A percentile compares a stretch with the other conserved stretches of the same genome.
Evolutionary conservation across 1,284 basidiomycete genomes (phyloP).

Genomic region (Leccinum fuscescens): DNA sequence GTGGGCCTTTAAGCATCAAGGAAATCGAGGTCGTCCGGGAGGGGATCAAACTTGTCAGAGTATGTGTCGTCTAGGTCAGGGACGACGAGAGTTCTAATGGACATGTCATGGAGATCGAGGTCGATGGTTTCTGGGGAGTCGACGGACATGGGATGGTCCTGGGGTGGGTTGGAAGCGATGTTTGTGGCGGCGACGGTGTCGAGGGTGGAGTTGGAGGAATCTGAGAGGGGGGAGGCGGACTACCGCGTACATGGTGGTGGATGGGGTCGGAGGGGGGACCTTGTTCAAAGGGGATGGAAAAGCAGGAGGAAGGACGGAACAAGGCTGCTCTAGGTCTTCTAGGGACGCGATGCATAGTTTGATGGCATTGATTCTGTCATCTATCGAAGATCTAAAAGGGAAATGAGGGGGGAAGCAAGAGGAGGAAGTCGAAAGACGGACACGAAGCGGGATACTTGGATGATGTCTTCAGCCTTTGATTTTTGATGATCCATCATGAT

Average conservation of each 20-base stretch:
- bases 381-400: conserved; percentile 24
- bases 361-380: conserved; percentile 28
- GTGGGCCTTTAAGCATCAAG: conserved; percentile 12
- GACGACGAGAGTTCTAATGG: conserved; percentile 17
- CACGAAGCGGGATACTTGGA: conserved; percentile 24
- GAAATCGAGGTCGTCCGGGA: conserved; percentile 20
- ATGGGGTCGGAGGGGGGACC: not conserved
- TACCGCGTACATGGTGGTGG: not conserved
- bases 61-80: conserved; percentile 32
- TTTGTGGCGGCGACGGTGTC: not conserved
- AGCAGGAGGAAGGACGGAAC: not conserved
- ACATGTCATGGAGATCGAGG: conserved; percentile 21
- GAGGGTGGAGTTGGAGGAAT: conserved; percentile 16
- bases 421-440: conserved; percentile 4
- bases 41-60: conserved; percentile 29
- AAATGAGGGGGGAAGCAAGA: not conserved
- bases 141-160: conserved; percentile 4
- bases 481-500: conserved; percentile 20
- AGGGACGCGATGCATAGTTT: conserved; percentile 16
- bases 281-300: conserved; percentile 5
- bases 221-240: conserved; percentile 20
- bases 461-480: conserved; percentile 17
- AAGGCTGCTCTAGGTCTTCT: conserved; percentile 1
- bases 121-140: conserved; percentile 14
- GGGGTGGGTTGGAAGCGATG: not conserved